Conservation (phyloP, 345 rosid species). For the Citrus trifoliata region DNA sequence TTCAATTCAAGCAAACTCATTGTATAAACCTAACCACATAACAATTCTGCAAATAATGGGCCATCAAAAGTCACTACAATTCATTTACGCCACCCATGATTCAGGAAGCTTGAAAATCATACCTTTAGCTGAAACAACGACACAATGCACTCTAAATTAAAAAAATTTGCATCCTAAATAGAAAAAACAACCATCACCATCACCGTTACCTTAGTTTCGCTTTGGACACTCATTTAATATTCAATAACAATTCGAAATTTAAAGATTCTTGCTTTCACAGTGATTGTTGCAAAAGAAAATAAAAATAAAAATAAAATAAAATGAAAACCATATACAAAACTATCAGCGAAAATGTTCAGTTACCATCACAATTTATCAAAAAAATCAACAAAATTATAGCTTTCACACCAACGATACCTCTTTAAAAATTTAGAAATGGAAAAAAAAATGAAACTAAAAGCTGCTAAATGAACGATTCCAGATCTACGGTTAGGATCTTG, state of each 20-base stretch:
- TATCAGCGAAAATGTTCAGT: background rate
- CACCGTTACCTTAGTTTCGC: background rate
- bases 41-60: background rate
- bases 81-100: too few species aligned
- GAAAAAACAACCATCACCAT: background rate
- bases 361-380: background rate
- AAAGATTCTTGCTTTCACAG: background rate
- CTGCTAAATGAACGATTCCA: background rate
- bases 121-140: background rate
- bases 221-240: background rate
- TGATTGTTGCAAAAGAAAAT: background rate
- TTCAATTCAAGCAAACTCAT: background rate
- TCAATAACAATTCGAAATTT: background rate
- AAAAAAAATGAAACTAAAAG: background rate
- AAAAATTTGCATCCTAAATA: background rate
- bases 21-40: background rate
- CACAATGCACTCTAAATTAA: background rate
- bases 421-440: background rate
- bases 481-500: slow-evolving; percentile 11
- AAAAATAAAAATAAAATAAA: background rate
- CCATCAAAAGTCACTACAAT: background rate
- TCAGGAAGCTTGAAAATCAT: background rate
- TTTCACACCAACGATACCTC: background rate
- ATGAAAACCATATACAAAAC: background rate
- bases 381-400: background rate